Evolutionary conservation across 768 basidiomycete species (phyloP), one percentile per base, ranked within the genome.

Genomic region (Phylloporus rhodoxanthus): DNA sequence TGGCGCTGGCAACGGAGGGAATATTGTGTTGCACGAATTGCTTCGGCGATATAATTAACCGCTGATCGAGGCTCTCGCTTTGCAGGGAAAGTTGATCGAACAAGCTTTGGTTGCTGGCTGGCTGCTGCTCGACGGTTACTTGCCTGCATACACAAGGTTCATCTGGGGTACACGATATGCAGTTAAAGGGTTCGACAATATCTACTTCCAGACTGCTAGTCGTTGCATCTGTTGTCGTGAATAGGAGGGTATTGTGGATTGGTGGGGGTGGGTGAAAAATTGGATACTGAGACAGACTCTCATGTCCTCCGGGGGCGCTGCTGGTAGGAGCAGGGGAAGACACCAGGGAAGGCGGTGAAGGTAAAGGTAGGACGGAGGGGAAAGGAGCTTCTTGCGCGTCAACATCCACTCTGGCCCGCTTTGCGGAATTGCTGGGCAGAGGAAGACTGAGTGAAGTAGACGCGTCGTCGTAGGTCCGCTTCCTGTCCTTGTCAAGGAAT

Each of bases 121-220:
- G 68, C 44, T 78, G 68, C 44, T 78, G 73, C 53, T 81, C 77
- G 34, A 75, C 57, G 34, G 76, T 75, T 38, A 85, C 71, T 62
- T 88, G 86, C 47, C 80, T 78, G 66, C 91, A 94, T 37, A 92
- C 78, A 60, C 91, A 94, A 34, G 82, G 77, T 14, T 77, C 77
- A 51, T 75, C 75, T 38, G 82, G 80, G 50, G 70, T 78, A 64
- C 91, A 93, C 66, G 91, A 81, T 3, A 88, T 85, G 62, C 91
- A 93, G 61, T 60, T 28, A 66, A 59, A 54, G 69, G 67, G 51
- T 60, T 66, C 57, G 58, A 57, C 20, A 65, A 54, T 6, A 68
- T 56, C 23, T 48, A 67, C 37, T 21, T n/a, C 40, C 25, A 14
- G 9, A 41, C 2, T 52, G 13, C 68, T 57, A 57, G 25, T 53